phyloP scores from a whole-genome alignment of 2,329 filamentous ascomycete genomes.

The Aspergillus sp. region DNA sequence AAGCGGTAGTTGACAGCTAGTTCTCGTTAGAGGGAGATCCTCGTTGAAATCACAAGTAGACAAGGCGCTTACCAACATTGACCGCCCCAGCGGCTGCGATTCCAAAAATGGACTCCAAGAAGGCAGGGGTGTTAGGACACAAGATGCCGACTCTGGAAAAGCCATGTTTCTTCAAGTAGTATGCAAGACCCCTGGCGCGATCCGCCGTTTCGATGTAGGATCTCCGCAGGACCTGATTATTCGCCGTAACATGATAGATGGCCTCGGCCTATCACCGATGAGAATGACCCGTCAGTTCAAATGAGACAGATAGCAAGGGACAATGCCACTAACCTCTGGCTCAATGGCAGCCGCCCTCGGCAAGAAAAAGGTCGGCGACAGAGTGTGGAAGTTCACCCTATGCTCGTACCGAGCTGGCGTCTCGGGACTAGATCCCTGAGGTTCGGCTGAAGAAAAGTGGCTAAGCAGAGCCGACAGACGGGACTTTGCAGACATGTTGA shows the following conservation, averaged over 20 bases:
- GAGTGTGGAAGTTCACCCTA: constrained; percentile 50
- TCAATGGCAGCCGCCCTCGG: constrained; percentile 85
- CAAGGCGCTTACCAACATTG: constrained; percentile 56
- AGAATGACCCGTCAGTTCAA: background rate
- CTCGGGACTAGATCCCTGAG: constrained; percentile 6
- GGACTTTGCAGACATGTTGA: constrained; percentile 14
- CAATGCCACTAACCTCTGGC: constrained; percentile 57
- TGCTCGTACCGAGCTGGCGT: constrained; percentile 22
- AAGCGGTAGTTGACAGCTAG: constrained; percentile 67
- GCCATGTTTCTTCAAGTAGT: constrained; percentile 73
- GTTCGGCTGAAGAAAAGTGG: constrained; percentile 27
- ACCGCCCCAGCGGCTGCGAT: constrained; percentile 78
- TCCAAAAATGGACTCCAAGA: constrained; percentile 85
- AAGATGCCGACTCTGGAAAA: constrained; percentile 80
- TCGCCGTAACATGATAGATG: constrained; percentile 80
- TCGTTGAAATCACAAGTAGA: background rate
- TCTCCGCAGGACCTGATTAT: constrained; percentile 69
- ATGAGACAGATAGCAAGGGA: background rate
- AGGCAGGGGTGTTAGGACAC: constrained; percentile 89
- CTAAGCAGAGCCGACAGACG: constrained; percentile 29
- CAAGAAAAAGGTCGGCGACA: constrained; percentile 85
- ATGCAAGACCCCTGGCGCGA: constrained; percentile 81
- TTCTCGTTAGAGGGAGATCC: background rate
- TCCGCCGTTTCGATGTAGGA: constrained; percentile 81
- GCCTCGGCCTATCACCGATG: constrained; percentile 59